Evolutionary conservation across 192 early-diverging fungal genomes (phyloP), one percentile per base, ranked within the genome.

Genomic region (Mortierella alpina): DNA sequence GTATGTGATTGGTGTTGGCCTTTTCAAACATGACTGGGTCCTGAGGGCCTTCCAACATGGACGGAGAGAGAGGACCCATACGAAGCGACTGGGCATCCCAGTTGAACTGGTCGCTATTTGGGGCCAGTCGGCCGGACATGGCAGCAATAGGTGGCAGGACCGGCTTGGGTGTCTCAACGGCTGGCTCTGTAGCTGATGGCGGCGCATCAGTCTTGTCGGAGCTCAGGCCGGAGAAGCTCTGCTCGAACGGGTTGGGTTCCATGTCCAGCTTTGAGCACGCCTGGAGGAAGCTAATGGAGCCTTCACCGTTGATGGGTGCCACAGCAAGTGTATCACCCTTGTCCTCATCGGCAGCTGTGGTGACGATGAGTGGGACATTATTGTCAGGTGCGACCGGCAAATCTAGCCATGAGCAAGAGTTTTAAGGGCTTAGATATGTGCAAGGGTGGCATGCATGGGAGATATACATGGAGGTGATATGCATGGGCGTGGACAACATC

Each of bases 241-340:
- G 87, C 67, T 96, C 95, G 70, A 97, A 97, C 48, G 93, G 95
- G 86, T 97, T 97, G 47, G 93, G 93, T 66, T 97, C 95, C 59
- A 90, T 84, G 64, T 93, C 90, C 31, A 96, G 87, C 67, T 96
- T 96, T 20, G 88, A 79, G 49, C 66, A 69, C 23, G 77, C 54
- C 23, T 72, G 64, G 5, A 59, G 15, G 54, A 55, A 78, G 7
- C 51, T 50, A 22, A 80, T 63, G 47, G 68, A 44, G 22, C 62
- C 60, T 57, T 15, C 48, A 15, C 45, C 55, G 48, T 72, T 66
- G 42, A 62, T 53, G 59, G 66, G 17, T 20, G 59, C 48, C 18
- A 39, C n/a, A 3, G 49, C 52, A n/a, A 70, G 62, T 2, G 47
- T 61, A 48, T 53, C 62, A 46, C 55, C 12, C 41, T 69, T 69